Percentiles rank a stretch among this genome's conserved stretches.
Evolutionary conservation across 106 monocot species (phyloP).

Genomic region (Alisma plantagoaquatica): DNA sequence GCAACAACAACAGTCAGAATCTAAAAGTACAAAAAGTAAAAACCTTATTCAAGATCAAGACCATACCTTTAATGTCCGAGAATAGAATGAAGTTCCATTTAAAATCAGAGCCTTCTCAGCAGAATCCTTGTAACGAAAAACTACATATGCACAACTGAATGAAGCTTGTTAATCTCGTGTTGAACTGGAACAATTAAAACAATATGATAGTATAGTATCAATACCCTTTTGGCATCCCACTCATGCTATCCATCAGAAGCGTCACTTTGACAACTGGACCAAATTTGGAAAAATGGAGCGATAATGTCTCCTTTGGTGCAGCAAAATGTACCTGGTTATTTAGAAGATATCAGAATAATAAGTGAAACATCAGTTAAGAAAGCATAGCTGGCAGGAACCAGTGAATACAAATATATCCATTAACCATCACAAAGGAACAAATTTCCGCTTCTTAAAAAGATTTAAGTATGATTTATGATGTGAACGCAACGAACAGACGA

Average conservation of each 20-base stretch:
- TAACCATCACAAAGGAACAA: too few species aligned
- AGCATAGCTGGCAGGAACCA: too few species aligned
- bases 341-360: too few species aligned
- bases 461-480: too few species aligned
- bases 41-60: too few species aligned
- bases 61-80: slow-evolving; percentile 64
- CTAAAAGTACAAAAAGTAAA: too few species aligned
- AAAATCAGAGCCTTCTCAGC: slow-evolving; percentile 58
- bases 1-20: too few species aligned
- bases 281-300: slow-evolving; percentile 57
- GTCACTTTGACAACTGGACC: slow-evolving; percentile 48
- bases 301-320: slow-evolving; percentile 63
- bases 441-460: too few species aligned
- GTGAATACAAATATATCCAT: too few species aligned
- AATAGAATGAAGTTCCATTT: slow-evolving; percentile 64
- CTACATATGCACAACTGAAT: slow-evolving; percentile 54
- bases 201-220: not conserved
- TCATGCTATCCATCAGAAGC: slow-evolving; percentile 43
- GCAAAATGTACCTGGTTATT: slow-evolving; percentile 94
- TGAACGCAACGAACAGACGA: too few species aligned
- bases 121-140: slow-evolving; percentile 64
- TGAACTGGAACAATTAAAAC: not conserved
- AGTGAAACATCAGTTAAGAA: too few species aligned
- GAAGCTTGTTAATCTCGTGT: too few species aligned
- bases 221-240: slow-evolving; percentile 85